These are phyloP conservation scores for Mycena vitilis DNA, from an alignment of 768 basidiomycete genomes.

Conservation along the genomic window DNA sequence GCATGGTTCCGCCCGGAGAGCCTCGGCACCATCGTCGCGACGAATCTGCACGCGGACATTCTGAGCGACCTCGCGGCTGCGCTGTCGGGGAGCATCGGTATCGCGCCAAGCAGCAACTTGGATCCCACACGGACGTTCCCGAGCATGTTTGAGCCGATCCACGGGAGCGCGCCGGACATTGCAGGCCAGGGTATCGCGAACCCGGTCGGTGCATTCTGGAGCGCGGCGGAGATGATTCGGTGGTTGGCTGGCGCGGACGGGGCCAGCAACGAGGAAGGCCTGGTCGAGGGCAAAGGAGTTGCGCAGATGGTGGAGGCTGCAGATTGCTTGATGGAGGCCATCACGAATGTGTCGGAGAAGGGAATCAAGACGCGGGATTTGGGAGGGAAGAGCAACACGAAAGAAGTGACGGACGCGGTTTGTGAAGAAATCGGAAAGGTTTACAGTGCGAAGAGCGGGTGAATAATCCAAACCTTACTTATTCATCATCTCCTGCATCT, in stretches of 20 bases:
- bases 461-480: too few relatives aligned
- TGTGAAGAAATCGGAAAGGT: conserved; percentile 66
- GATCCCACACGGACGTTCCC: conserved; percentile 54
- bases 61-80: conserved; percentile 68
- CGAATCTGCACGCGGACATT: conserved; percentile 67
- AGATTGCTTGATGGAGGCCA: conserved; percentile 52
- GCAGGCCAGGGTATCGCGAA: conserved; percentile 66
- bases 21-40: conserved; percentile 67
- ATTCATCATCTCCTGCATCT: too few relatives aligned
- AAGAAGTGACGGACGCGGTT: conserved; percentile 75
- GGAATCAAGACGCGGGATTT: conserved; percentile 72
- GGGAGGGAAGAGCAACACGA: conserved; percentile 69
- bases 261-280: conserved; percentile 25
- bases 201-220: conserved; percentile 67
- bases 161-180: conserved; percentile 70
- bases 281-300: conserved; percentile 54
- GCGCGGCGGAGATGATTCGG: conserved; percentile 63
- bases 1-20: conserved; percentile 61
- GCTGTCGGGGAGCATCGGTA: conserved; percentile 66
- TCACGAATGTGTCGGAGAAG: conserved; percentile 49
- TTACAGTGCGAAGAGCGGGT: conserved; percentile 18
- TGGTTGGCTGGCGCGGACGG: conserved; percentile 43
- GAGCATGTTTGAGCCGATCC: conserved; percentile 66
- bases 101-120: conserved; percentile 65
- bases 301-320: conserved; percentile 49